These are phyloP conservation scores for Paramecium primaurelia DNA, from an alignment of 73 alveolate genomes.

Conservation along the genomic window DNA sequence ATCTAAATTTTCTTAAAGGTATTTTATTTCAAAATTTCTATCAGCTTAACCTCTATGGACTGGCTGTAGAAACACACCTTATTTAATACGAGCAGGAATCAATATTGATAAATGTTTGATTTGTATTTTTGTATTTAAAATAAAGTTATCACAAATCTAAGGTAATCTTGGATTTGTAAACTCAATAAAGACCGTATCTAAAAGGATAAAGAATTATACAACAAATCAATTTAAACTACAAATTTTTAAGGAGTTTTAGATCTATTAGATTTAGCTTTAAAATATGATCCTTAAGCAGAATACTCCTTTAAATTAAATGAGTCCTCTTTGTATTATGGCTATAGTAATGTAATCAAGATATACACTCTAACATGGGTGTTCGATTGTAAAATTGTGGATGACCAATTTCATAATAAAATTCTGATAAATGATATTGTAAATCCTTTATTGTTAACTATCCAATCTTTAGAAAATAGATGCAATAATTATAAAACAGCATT, in stretches of 20 bases:
- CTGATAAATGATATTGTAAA: background rate
- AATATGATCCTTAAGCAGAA: conserved; percentile 32
- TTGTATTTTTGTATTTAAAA: background rate
- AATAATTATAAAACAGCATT: background rate
- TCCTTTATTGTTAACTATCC: background rate
- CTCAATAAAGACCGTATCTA: background rate
- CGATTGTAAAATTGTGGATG: background rate
- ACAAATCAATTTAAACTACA: conserved; percentile 27
- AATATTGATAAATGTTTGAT: conserved; percentile 3
- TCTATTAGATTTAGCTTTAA: conserved; percentile 20
- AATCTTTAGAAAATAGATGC: conserved; percentile 23
- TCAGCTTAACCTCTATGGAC: conserved; percentile 21
- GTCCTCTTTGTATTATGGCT: background rate
- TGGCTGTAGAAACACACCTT: conserved; percentile 28
- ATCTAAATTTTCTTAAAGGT: background rate
- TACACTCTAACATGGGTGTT: conserved; percentile 38
- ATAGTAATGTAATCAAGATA: background rate
- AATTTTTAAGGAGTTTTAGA: background rate
- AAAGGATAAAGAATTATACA: background rate
- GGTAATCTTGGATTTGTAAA: conserved; percentile 6
- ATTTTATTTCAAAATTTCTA: background rate
- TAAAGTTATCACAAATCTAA: background rate
- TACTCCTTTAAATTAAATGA: background rate
- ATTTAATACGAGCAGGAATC: background rate
- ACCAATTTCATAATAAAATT: background rate